Percentiles rank a stretch among this genome's conserved stretches.
phyloP scores from a whole-genome alignment of 805 yeast genomes.

The Candida nitratophila region DNA sequence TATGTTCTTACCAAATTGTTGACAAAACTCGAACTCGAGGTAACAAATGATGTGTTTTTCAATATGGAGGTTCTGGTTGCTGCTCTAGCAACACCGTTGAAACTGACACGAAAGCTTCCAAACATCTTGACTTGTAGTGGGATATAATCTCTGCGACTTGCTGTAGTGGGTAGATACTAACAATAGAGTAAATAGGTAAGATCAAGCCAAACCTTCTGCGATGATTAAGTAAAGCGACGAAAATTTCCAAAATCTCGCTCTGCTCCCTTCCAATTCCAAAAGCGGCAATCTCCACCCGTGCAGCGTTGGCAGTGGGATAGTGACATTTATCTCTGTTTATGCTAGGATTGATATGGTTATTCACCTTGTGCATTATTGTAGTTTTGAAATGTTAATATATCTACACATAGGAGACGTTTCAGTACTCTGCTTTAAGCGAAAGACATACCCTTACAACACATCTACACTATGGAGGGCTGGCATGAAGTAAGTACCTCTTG shows the following conservation, averaged over 20 bases:
- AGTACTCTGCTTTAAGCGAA: too few species aligned
- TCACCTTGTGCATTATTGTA: too few species aligned
- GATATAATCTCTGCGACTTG: too few species aligned
- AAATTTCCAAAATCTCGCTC: too few species aligned
- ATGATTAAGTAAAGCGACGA: too few species aligned
- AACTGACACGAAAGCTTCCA: background rate
- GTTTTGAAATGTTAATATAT: too few species aligned
- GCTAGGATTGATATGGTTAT: too few species aligned
- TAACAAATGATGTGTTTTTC: background rate
- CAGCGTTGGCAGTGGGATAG: background rate
- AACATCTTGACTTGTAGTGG: background rate
- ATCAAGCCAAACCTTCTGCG: too few species aligned
- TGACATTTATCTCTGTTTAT: too few species aligned
- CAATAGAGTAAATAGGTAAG: too few species aligned
- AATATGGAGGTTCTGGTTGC: background rate
- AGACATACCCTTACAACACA: background rate
- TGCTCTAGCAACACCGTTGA: background rate
- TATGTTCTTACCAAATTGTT: conserved; percentile 50
- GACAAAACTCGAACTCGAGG: conserved; percentile 9
- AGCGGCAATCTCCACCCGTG: background rate
- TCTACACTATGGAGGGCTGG: conserved; percentile 40
- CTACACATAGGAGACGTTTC: too few species aligned
- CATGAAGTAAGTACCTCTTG: conserved; percentile 34
- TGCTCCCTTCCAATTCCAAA: background rate
- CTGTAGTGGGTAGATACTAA: background rate